phyloP scores from a whole-genome alignment of 192 early-diverging fungal species.

The Gonapodya sp. region DNA sequence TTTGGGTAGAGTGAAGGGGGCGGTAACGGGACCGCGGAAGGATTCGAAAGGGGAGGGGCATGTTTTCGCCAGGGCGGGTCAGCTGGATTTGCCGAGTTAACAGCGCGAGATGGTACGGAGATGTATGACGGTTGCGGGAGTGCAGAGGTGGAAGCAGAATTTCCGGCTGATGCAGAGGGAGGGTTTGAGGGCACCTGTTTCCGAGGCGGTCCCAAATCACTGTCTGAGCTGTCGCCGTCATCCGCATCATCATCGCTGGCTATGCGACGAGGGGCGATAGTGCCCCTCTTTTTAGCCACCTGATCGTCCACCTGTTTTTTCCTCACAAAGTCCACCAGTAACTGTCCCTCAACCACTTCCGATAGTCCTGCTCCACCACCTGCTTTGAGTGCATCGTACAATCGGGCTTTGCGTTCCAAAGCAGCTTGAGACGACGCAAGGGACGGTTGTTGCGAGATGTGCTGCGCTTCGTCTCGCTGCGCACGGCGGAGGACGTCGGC shows the following conservation, averaged over 20 bases:
- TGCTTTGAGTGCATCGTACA: constrained; percentile 44
- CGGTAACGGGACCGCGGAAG: background rate
- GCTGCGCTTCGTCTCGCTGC: constrained; percentile 4
- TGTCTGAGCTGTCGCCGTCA: constrained; percentile 6
- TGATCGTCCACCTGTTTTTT: constrained; percentile 18
- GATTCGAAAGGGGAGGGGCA: background rate
- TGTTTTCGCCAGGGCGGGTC: background rate
- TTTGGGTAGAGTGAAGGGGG: background rate
- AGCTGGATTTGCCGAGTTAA: background rate
- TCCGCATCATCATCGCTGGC: constrained; percentile 14
- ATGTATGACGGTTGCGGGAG: background rate
- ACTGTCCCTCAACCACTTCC: constrained; percentile 30
- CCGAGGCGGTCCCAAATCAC: background rate
- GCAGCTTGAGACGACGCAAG: constrained; percentile 32
- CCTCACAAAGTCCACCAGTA: constrained; percentile 51
- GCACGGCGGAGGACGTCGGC: background rate
- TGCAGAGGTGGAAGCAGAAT: background rate
- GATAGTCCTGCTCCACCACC: constrained; percentile 18
- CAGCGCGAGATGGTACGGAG: background rate
- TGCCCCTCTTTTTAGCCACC: background rate
- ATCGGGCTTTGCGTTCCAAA: constrained; percentile 47
- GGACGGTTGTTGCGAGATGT: constrained; percentile 23
- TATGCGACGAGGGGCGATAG: constrained; percentile 4
- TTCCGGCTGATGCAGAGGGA: background rate
- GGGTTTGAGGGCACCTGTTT: background rate